Conservation (phyloP, 192 early-diverging fungal genomes). For the Pecoramyces ruminantium region DNA sequence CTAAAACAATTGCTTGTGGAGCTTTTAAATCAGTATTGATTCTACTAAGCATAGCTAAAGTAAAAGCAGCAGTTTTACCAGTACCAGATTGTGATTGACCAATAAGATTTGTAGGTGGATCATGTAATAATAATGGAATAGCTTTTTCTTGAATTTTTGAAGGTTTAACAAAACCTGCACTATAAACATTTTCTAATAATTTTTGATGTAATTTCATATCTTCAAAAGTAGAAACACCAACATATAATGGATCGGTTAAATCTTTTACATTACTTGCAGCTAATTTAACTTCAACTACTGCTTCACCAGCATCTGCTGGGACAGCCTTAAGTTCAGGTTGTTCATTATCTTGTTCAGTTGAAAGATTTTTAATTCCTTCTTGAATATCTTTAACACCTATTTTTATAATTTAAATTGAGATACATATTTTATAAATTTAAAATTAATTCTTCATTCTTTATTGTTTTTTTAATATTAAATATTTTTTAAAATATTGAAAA, state of each 20-base stretch:
- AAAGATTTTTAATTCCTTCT: neutral
- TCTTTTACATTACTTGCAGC: neutral
- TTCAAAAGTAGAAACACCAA: constrained; percentile 21
- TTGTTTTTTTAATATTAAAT: no score
- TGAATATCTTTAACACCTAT: neutral
- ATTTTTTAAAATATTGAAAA: no score
- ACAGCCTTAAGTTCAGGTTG: neutral
- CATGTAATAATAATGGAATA: constrained; percentile 65
- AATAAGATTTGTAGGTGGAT: constrained; percentile 90
- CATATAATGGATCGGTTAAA: neutral
- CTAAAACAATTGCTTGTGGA: constrained; percentile 76
- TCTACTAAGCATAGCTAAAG: constrained; percentile 76
- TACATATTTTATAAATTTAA: no score
- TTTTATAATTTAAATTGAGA: no score
- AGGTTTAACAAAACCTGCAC: constrained; percentile 37
- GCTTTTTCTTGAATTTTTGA: constrained; percentile 81
- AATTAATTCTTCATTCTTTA: no score
- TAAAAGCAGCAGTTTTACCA: constrained; percentile 93
- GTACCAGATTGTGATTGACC: constrained; percentile 97
- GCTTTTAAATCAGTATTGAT: constrained; percentile 46
- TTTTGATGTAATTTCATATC: constrained; percentile 37
- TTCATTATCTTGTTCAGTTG: neutral
- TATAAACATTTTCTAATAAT: constrained; percentile 82
- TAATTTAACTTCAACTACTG: neutral
- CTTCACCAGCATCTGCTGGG: neutral